Evolutionary conservation across 1,139 yeast genomes (phyloP).

Genomic region (Saccharomyces pastorianus): DNA sequence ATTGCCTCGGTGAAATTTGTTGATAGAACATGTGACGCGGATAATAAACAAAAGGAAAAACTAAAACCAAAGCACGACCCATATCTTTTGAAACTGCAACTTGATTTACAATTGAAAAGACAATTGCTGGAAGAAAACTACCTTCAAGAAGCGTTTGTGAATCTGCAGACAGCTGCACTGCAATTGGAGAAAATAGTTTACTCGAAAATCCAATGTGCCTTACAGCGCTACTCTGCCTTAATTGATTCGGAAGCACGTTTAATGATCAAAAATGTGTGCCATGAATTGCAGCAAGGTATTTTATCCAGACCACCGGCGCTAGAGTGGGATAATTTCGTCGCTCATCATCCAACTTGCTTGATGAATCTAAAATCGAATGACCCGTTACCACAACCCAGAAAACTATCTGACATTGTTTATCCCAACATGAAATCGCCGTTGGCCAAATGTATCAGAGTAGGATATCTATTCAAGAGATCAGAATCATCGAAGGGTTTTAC

Average conservation of each 20-base stretch:
- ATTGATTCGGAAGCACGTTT: constrained; percentile 51
- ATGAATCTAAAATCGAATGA: constrained; percentile 40
- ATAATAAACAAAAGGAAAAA: constrained; percentile 15
- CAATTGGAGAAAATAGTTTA: constrained; percentile 65
- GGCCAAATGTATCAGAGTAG: constrained; percentile 46
- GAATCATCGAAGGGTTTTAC: constrained; percentile 55
- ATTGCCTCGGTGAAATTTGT: constrained; percentile 31
- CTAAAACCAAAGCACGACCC: constrained; percentile 45
- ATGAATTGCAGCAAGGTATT: constrained; percentile 54
- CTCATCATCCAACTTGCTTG: constrained; percentile 39
- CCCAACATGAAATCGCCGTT: constrained; percentile 44
- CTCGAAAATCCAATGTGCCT: constrained; percentile 51
- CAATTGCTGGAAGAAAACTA: constrained; percentile 62
- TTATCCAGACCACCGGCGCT: constrained; percentile 48
- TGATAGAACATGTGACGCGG: constrained; percentile 14
- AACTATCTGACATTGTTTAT: constrained; percentile 39
- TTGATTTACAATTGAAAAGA: constrained; percentile 58
- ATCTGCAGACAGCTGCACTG: constrained; percentile 59
- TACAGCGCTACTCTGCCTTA: constrained; percentile 45
- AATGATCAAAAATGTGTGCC: constrained; percentile 47
- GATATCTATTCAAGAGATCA: constrained; percentile 47
- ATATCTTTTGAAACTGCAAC: constrained; percentile 50
- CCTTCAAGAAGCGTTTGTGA: constrained; percentile 58
- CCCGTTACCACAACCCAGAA: constrained; percentile 40
- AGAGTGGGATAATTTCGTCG: constrained; percentile 70